phyloP scores from a whole-genome alignment of 495 filamentous ascomycete species.

The Neurospora intermedia region DNA sequence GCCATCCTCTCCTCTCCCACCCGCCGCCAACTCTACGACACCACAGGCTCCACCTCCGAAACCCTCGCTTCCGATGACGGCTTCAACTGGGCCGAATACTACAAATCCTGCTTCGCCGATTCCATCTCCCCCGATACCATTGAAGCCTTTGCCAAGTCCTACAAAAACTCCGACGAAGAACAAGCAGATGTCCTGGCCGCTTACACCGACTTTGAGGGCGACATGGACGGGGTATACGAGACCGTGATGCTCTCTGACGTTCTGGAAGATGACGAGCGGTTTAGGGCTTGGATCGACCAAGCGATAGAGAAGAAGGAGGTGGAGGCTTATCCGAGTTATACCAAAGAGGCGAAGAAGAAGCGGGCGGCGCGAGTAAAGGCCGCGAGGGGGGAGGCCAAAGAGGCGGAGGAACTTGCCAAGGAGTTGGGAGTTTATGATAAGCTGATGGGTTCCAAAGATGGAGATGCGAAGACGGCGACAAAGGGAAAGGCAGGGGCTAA shows the following conservation, averaged over 20 bases:
- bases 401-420: conserved; percentile 63
- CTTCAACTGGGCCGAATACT: conserved; percentile 88
- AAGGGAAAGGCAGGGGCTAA: conserved; percentile 12
- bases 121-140: conserved; percentile 56
- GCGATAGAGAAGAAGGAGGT: conserved; percentile 65
- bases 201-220: conserved; percentile 57
- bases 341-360: conserved; percentile 55
- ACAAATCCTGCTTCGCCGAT: conserved; percentile 65
- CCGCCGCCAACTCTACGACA: conserved; percentile 75
- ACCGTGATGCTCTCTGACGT: conserved; percentile 76
- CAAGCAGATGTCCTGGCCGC: conserved; percentile 61
- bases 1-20: conserved; percentile 74
- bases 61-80: conserved; percentile 56
- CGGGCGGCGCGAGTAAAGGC: conserved; percentile 51
- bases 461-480: too few relatives aligned
- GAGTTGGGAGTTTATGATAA: conserved; percentile 57
- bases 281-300: conserved; percentile 64
- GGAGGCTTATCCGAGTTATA: conserved; percentile 51
- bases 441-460: conserved; percentile 23
- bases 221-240: conserved; percentile 66
- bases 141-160: conserved; percentile 57
- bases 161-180: conserved; percentile 86
- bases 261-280: conserved; percentile 77
- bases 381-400: conserved; percentile 55
- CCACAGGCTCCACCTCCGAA: conserved; percentile 77